Evolutionary conservation across 371 early-diverging fungal species (phyloP).

Genomic region (Coemansia sp.): DNA sequence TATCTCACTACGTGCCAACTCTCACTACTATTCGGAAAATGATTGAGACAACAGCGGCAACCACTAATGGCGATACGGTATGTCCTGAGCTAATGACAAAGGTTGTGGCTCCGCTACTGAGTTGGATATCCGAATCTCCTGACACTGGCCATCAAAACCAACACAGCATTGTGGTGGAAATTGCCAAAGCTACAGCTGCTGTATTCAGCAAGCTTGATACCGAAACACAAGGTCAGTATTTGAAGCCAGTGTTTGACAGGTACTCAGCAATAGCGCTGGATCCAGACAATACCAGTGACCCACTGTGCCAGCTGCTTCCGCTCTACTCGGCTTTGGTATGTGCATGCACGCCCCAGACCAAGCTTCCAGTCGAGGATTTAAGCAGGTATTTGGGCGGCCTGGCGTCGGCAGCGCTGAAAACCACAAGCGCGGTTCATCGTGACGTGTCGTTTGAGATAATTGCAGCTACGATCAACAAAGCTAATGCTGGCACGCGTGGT

Average conservation of each 20-base stretch:
- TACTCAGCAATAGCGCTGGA: constrained; percentile 10
- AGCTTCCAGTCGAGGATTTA: constrained; percentile 57
- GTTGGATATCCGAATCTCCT: constrained; percentile 13
- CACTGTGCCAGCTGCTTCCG: constrained; percentile 14
- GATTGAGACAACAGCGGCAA: constrained; percentile 22
- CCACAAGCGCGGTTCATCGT: constrained; percentile 19
- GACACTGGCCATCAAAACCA: background rate
- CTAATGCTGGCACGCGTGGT: constrained; percentile 13
- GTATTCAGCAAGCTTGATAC: constrained; percentile 26
- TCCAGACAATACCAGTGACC: background rate
- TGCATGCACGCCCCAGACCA: constrained; percentile 38
- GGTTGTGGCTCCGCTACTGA: constrained; percentile 21
- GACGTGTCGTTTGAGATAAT: constrained; percentile 41
- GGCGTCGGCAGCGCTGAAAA: constrained; percentile 53
- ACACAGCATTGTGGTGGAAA: constrained; percentile 18
- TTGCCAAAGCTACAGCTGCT: constrained; percentile 22
- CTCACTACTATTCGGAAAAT: constrained; percentile 41
- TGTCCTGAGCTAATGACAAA: constrained; percentile 8
- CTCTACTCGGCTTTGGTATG: constrained; percentile 39
- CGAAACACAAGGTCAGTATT: constrained; percentile 14
- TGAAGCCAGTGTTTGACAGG: constrained; percentile 19
- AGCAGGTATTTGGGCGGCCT: constrained; percentile 56
- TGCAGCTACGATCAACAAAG: constrained; percentile 50
- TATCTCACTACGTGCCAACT: constrained; percentile 17
- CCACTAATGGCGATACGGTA: background rate